Conservation (phyloP, 768 basidiomycete genomes). For the Boletellus ananiceps region DNA sequence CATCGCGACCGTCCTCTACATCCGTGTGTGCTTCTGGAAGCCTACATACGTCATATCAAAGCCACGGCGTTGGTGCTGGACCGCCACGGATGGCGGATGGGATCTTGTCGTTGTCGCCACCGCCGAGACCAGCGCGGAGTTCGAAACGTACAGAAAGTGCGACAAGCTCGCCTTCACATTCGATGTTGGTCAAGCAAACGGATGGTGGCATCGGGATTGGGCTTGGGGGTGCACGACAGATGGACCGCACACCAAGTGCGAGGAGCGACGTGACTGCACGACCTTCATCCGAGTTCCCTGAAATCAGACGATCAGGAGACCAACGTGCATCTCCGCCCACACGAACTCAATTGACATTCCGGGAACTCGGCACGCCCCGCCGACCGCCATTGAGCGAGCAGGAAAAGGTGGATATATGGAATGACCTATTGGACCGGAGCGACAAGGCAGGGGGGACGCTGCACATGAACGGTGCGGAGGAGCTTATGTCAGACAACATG, state of each 20-base stretch:
- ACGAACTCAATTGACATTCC: conserved; percentile 42
- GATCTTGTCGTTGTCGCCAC: conserved; percentile 25
- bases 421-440: conserved; percentile 61
- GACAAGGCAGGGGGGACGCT: conserved; percentile 71
- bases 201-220: neutral
- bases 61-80: neutral
- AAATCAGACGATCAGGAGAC: conserved; percentile 4
- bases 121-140: conserved; percentile 19
- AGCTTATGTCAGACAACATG: conserved; percentile 42
- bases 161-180: conserved; percentile 5
- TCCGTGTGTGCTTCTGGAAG: conserved; percentile 25
- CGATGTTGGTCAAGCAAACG: conserved; percentile 3
- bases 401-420: conserved; percentile 72
- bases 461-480: conserved; percentile 39
- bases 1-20: conserved; percentile 46
- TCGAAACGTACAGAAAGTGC: conserved; percentile 14
- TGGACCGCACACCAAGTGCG: conserved; percentile 23
- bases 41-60: conserved; percentile 39
- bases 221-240: neutral
- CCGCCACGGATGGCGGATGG: conserved; percentile 17
- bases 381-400: conserved; percentile 49
- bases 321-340: conserved; percentile 10
- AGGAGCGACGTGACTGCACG: conserved; percentile 32
- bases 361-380: conserved; percentile 39
- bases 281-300: conserved; percentile 1